These are phyloP conservation scores for Amphichorda felina DNA, from an alignment of 2,329 filamentous ascomycete genomes.

Conservation along the genomic window DNA sequence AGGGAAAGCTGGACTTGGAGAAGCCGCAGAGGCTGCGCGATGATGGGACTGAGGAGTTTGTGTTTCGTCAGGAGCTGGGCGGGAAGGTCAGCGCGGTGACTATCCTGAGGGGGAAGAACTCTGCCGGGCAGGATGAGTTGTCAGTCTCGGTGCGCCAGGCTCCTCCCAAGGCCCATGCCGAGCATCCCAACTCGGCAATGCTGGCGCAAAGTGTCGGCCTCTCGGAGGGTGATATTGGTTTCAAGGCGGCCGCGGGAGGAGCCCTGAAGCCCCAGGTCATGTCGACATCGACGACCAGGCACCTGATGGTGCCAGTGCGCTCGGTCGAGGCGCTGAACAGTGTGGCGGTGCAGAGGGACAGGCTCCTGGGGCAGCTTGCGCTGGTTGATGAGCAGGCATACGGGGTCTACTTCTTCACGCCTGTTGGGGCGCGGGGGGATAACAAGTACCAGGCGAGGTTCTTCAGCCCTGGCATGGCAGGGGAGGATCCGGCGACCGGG, in stretches of 20 bases:
- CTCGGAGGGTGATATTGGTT: conserved; percentile 4
- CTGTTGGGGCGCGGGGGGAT: background rate
- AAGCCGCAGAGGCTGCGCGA: background rate
- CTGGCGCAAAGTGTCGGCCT: conserved; percentile 6
- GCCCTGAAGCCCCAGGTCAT: conserved; percentile 6
- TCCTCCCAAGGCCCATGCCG: conserved; percentile 5
- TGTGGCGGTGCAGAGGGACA: conserved; percentile 5
- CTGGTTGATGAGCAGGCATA: conserved; percentile 7
- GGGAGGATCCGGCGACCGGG: conserved; percentile 10
- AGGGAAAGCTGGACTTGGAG: conserved; percentile 5
- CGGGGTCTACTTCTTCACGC: conserved; percentile 7
- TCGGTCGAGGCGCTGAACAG: conserved; percentile 5
- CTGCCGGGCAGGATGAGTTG: conserved; percentile 1
- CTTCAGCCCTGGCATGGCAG: conserved; percentile 10
- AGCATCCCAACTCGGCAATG: conserved; percentile 4
- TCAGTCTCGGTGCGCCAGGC: conserved; percentile 6
- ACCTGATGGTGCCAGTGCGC: conserved; percentile 7
- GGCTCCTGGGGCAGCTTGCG: conserved; percentile 6
- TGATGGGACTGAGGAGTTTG: conserved; percentile 4
- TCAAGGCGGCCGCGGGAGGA: background rate
- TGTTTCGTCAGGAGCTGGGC: conserved; percentile 6
- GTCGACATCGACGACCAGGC: conserved; percentile 8
- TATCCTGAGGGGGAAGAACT: background rate
- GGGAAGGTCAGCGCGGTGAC: conserved; percentile 4
- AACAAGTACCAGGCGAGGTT: conserved; percentile 8